Conservation (phyloP, 225 moss, liverwort and hornwort species). For the Polytrichum commune region DNA sequence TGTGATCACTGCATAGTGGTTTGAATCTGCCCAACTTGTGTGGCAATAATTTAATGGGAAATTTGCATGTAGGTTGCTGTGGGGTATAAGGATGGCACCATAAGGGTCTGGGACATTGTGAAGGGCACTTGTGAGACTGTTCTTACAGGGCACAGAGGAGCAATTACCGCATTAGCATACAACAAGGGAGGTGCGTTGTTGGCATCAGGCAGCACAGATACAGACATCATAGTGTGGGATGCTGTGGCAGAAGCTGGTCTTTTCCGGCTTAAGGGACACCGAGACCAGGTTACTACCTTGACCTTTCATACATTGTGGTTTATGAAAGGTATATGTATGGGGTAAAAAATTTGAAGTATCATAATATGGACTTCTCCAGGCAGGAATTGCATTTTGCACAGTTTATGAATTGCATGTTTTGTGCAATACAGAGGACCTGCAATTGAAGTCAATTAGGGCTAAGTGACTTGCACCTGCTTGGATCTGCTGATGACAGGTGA, state of each 20-base stretch:
- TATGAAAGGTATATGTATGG: too few relatives aligned
- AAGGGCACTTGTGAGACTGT: constrained; percentile 86
- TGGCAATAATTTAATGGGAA: too few relatives aligned
- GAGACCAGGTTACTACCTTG: constrained; percentile 66
- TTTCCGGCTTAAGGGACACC: constrained; percentile 84
- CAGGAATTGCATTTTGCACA: too few relatives aligned
- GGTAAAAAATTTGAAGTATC: too few relatives aligned
- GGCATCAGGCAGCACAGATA: constrained; percentile 96
- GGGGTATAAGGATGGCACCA: constrained; percentile 87
- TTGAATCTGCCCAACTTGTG: too few relatives aligned
- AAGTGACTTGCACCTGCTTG: neutral
- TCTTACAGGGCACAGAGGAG: constrained; percentile 82
- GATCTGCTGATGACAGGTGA: constrained; percentile 52
- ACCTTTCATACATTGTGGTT: neutral
- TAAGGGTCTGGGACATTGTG: constrained; percentile 86
- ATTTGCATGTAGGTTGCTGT: constrained; percentile 57
- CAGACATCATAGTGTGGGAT: constrained; percentile 94
- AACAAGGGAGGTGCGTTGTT: constrained; percentile 65
- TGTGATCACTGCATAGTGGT: too few relatives aligned
- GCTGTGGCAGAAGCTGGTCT: constrained; percentile 91
- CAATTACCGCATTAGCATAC: constrained; percentile 75
- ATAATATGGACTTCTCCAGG: too few relatives aligned
- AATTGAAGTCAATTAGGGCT: too few relatives aligned
- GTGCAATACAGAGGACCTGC: too few relatives aligned
- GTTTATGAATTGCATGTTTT: too few relatives aligned